Conservation (phyloP, 148 eudicot species). For the Dysphania ambrosioides region DNA sequence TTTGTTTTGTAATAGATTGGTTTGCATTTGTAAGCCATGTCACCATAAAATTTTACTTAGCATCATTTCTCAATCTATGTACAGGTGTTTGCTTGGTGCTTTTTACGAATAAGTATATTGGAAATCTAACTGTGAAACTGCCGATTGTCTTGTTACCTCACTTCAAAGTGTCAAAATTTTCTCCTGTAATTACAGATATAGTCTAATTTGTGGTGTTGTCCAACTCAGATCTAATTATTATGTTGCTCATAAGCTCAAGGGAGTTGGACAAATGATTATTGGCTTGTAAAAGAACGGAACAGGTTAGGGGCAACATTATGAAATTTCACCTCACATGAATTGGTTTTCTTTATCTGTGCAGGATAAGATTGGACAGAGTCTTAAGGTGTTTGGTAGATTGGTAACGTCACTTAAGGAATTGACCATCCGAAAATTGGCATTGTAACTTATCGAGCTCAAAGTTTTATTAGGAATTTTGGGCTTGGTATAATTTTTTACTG, state of each 20-base stretch:
- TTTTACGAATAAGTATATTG: not conserved
- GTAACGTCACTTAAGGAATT: slow-evolving; percentile 72
- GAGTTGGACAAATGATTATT: too few species aligned
- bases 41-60: not conserved
- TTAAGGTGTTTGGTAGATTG: slow-evolving; percentile 76
- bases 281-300: not conserved
- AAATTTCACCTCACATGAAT: slow-evolving; percentile 6
- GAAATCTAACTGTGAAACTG: not conserved
- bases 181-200: not conserved
- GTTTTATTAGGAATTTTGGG: not conserved
- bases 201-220: not conserved
- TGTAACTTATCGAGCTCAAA: slow-evolving; percentile 10
- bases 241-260: not conserved
- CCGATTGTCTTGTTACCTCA: not conserved
- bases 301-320: not conserved
- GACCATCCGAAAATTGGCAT: slow-evolving; percentile 45
- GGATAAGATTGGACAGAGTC: slow-evolving; percentile 79
- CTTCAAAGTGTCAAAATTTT: not conserved
- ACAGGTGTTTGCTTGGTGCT: not conserved
- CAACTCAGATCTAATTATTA: not conserved
- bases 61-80: not conserved
- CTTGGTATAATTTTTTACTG: not conserved
- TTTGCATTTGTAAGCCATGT: not conserved
- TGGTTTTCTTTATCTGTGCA: slow-evolving; percentile 28
- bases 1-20: not conserved